These are phyloP conservation scores for Penicillium sp. DNA, from an alignment of 2,329 filamentous ascomycete species.

Conservation along the genomic window DNA sequence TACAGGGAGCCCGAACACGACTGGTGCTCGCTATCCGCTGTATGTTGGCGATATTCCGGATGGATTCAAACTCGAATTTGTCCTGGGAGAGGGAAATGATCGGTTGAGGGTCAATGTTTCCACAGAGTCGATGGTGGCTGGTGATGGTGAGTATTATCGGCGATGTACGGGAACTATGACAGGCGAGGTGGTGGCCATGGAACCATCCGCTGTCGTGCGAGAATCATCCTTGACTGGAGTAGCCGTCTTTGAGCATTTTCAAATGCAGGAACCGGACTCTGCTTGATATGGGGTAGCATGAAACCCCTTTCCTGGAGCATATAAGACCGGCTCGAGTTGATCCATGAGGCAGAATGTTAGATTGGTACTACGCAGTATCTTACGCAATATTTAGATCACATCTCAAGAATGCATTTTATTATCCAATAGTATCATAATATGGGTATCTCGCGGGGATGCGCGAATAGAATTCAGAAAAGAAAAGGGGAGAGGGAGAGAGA, in stretches of 20 bases:
- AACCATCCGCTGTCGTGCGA: neutral
- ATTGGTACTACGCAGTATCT: no score
- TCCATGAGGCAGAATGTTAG: no score
- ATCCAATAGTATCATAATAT: neutral
- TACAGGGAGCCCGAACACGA: constrained; percentile 5
- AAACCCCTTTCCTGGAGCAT: no score
- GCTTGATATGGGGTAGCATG: no score
- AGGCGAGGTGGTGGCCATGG: constrained; percentile 10
- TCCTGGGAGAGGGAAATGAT: constrained; percentile 12
- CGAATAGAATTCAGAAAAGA: constrained; percentile 6
- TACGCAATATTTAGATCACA: no score
- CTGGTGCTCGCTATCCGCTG: constrained; percentile 24
- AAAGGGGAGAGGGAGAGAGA: neutral
- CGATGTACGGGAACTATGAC: constrained; percentile 28
- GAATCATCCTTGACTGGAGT: constrained; percentile 16
- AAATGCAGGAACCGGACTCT: constrained; percentile 11
- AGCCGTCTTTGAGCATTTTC: constrained; percentile 32
- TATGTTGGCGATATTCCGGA: constrained; percentile 18
- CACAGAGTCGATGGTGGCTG: constrained; percentile 10
- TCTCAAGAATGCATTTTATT: no score
- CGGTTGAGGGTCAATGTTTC: constrained; percentile 19
- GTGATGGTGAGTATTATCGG: constrained; percentile 23
- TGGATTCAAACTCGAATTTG: constrained; percentile 20
- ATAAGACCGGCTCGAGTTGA: no score
- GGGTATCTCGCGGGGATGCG: constrained; percentile 23